These are phyloP conservation scores for Heterobasidion occidentale DNA, from an alignment of 1,284 basidiomycete species.

Conservation along the genomic window DNA sequence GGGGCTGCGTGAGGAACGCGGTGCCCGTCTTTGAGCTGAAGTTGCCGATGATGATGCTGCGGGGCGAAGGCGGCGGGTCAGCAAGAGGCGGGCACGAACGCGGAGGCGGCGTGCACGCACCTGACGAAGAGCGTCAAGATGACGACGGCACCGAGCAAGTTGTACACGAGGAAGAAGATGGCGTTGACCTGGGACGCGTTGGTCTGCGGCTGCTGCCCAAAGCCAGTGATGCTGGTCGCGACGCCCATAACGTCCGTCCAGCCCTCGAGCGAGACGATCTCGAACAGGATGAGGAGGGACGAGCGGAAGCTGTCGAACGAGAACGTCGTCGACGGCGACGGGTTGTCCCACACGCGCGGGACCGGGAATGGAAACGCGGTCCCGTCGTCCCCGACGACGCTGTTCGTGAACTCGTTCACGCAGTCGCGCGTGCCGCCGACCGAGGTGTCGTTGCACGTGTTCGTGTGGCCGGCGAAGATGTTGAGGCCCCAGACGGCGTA, in stretches of 20 bases:
- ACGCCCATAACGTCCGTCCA: conserved; percentile 91
- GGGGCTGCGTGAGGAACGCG: conserved; percentile 81
- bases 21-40: conserved; percentile 83
- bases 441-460: conserved; percentile 74
- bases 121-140: conserved; percentile 87
- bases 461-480: conserved; percentile 85
- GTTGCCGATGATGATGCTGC: conserved; percentile 91
- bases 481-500: conserved; percentile 97
- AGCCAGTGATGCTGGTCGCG: conserved; percentile 76
- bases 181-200: conserved; percentile 78
- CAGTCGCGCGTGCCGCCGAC: conserved; percentile 61
- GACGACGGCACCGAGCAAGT: conserved; percentile 86
- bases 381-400: conserved; percentile 32
- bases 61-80: conserved; percentile 3
- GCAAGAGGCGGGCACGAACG: neutral
- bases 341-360: conserved; percentile 88
- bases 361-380: conserved; percentile 58
- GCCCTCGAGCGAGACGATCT: conserved; percentile 94
- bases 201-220: conserved; percentile 58
- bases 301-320: conserved; percentile 88
- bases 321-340: conserved; percentile 78
- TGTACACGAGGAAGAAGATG: conserved; percentile 92
- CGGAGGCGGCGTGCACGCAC: conserved; percentile 29
- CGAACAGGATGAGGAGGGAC: conserved; percentile 89
- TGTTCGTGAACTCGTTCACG: conserved; percentile 68